Evolutionary conservation across 805 yeast species (phyloP), one percentile per base, ranked within the genome.

Genomic region (Candida palmyrensis): DNA sequence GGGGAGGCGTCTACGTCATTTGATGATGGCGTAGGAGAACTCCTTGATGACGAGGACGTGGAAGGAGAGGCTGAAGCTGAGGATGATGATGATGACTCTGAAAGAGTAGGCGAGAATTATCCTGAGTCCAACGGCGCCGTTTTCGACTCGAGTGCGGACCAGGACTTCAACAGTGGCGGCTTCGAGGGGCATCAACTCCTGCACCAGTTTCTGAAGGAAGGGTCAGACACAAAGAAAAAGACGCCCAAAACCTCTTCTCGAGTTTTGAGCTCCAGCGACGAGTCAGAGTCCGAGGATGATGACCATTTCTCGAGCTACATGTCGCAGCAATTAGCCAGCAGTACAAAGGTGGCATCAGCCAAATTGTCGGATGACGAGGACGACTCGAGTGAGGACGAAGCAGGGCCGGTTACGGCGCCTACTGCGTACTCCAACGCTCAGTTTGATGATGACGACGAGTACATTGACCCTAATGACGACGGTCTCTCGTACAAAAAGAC

Each of bases 391-490:
- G 27, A 29, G 38, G 53, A 45, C 32, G 43, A 25, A 25, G 38
- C 30, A 29, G 24, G 18, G 26, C 17, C 19, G 18, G 29, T 27
- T 8, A n/a, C 19, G 9, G 23, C 11, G 11, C 10, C 23, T 21
- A 9, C 23, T 21, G 51, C 14, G 15, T 5, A 7, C 11, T 21
- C 23, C 23, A 9, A 9, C 11, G n/a, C n/a, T n/a, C n/a, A n/a
- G n/a, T n/a, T 10, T 28, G 66, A 65, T 18, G 73, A 72, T 18
- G 83, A 73, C 10, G 87, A 82, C 39, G 88, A 79, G 39, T 81
- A 82, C 47, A 76, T 75, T 45, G 89, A 82, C 49, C 89, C 90
- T 1, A 81, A 82, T 48, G 90, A 83, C 52, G 90, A 82, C 48
- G 90, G 90, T 0, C 77, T 75, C 49, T 78, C 85, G 1, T 82